These are phyloP conservation scores for Cucumis cinereus DNA, from an alignment of 306 rosid genomes.

Conservation along the genomic window DNA sequence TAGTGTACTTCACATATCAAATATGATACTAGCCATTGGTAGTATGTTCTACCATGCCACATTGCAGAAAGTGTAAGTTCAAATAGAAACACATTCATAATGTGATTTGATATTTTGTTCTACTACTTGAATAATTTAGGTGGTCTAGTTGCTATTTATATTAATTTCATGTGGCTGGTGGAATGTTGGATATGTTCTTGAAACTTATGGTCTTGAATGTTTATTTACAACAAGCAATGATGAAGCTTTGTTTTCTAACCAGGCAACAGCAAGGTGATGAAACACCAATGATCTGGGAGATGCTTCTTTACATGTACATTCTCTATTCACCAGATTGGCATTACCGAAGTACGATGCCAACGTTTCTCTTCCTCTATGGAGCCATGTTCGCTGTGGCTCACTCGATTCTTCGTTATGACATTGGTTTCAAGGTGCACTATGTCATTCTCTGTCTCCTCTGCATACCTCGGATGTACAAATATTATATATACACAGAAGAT, in stretches of 20 bases:
- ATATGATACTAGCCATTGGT: conserved; percentile 80
- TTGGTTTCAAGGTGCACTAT: conserved; percentile 68
- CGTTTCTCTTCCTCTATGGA: conserved; percentile 72
- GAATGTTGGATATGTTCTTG: neutral
- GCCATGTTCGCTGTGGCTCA: conserved; percentile 43
- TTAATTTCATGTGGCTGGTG: neutral
- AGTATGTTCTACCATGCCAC: conserved; percentile 92
- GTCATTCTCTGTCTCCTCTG: conserved; percentile 56
- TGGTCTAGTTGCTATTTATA: neutral
- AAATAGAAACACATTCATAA: neutral
- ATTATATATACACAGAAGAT: conserved; percentile 51
- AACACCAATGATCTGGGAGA: conserved; percentile 92
- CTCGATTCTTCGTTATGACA: conserved; percentile 36
- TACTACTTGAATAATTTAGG: neutral
- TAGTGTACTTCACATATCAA: conserved; percentile 76
- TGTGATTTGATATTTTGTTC: neutral
- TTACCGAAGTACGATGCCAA: conserved; percentile 75
- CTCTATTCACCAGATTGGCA: conserved; percentile 92
- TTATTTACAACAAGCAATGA: neutral
- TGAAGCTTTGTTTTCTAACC: conserved; percentile 2
- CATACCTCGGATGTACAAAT: conserved; percentile 88
- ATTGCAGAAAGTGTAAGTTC: conserved; percentile 65
- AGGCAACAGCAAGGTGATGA: conserved; percentile 92
- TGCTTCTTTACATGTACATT: conserved; percentile 72
- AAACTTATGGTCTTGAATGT: neutral